Evolutionary conservation across 2,329 filamentous ascomycete genomes (phyloP).

Genomic region (Colletotrichum coccodes): DNA sequence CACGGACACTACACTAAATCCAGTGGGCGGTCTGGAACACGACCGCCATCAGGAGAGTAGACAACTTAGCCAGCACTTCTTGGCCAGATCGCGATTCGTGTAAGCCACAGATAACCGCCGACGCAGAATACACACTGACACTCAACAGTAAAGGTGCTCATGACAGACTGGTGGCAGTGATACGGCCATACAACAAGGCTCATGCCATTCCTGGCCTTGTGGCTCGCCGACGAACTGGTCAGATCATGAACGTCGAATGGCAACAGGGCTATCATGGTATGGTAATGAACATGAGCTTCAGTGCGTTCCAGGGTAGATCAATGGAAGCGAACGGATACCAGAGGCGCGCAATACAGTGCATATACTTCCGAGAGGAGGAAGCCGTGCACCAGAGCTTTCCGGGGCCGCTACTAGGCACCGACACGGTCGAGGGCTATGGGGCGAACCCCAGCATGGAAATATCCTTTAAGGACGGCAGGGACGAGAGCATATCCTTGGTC

Average conservation of each 20-base stretch:
- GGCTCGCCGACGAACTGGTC: background rate
- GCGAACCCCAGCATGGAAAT: constrained; percentile 1
- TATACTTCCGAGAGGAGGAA: constrained; percentile 8
- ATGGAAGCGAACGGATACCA: constrained; percentile 15
- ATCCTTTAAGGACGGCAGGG: background rate
- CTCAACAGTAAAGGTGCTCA: background rate
- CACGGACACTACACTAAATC: background rate
- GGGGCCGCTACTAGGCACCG: background rate
- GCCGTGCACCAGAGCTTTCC: background rate
- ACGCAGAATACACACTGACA: background rate
- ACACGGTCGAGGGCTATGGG: background rate
- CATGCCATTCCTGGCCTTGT: constrained; percentile 16
- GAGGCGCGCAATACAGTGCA: constrained; percentile 5
- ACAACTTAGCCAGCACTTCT: background rate
- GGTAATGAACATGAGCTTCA: constrained; percentile 18
- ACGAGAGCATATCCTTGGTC: constrained; percentile 3
- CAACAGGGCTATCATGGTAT: background rate
- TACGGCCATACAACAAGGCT: background rate
- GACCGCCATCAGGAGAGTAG: background rate
- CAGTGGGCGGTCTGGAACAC: background rate
- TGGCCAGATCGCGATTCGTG: background rate
- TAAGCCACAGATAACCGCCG: background rate
- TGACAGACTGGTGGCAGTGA: background rate
- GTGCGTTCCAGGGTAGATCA: constrained; percentile 17
- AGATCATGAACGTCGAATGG: constrained; percentile 31